These are phyloP conservation scores for Allium fistulosum DNA, from an alignment of 106 monocot genomes.

Conservation along the genomic window DNA sequence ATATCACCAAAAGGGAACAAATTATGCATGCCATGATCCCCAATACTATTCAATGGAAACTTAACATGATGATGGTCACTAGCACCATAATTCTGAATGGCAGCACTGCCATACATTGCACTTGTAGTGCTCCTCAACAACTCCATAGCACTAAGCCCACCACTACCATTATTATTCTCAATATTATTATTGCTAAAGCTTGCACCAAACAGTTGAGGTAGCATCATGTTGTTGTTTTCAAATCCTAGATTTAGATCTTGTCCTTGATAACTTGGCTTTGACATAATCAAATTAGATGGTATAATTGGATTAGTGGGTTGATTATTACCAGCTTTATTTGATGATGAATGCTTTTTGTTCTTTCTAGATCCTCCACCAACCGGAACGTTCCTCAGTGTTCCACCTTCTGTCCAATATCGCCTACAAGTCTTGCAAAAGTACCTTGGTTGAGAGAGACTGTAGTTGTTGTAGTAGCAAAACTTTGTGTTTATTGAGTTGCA, in stretches of 20 bases:
- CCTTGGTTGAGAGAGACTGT: constrained; percentile 47
- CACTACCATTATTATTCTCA: not conserved
- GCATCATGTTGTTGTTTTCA: not conserved
- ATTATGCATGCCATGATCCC: constrained; percentile 18
- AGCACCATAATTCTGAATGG: not conserved
- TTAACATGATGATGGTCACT: not conserved
- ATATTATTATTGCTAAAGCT: not conserved
- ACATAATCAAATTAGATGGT: not conserved
- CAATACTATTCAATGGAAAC: not conserved
- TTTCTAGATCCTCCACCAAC: constrained; percentile 45
- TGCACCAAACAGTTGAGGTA: not conserved
- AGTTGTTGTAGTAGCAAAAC: constrained; percentile 44
- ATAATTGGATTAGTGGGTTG: not conserved
- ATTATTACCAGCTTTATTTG: not conserved
- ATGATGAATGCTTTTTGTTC: constrained; percentile 28
- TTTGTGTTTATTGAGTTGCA: constrained; percentile 41
- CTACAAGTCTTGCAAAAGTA: constrained; percentile 62
- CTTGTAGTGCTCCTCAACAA: constrained; percentile 12
- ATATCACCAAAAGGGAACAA: constrained; percentile 36
- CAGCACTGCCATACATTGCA: constrained; percentile 4
- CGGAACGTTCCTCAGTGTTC: constrained; percentile 27
- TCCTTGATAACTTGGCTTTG: not conserved
- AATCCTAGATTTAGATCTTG: constrained; percentile 12
- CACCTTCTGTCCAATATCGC: constrained; percentile 32
- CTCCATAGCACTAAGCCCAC: constrained; percentile 16